A percentile compares a stretch with the other conserved stretches of the same genome.
Evolutionary conservation across 768 basidiomycete species (phyloP).

Genomic region (Chiua virens): DNA sequence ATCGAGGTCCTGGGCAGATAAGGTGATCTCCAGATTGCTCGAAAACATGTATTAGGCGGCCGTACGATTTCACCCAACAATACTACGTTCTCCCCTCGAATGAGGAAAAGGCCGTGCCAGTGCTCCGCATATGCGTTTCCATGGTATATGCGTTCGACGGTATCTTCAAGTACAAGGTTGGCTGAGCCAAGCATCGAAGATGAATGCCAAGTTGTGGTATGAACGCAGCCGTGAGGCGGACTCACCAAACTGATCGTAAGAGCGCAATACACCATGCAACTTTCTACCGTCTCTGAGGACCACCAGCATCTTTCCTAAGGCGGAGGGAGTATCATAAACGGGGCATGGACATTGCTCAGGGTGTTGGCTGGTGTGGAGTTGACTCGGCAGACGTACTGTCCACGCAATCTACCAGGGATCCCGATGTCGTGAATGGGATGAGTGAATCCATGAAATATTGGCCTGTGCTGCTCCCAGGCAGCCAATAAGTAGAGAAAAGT

Average conservation of each 20-base stretch:
- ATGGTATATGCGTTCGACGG: constrained; percentile 93
- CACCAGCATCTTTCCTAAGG: constrained; percentile 95
- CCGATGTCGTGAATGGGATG: constrained; percentile 98
- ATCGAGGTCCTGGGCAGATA: constrained; percentile 74
- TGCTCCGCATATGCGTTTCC: constrained; percentile 85
- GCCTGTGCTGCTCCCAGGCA: constrained; percentile 36
- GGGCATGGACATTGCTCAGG: constrained; percentile 43
- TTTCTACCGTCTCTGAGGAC: constrained; percentile 95
- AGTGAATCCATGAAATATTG: constrained; percentile 77
- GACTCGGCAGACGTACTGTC: constrained; percentile 91
- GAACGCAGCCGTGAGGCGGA: neutral
- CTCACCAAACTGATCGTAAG: constrained; percentile 98
- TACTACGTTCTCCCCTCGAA: constrained; percentile 98
- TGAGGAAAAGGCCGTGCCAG: constrained; percentile 87
- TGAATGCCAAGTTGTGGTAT: neutral
- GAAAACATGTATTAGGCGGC: constrained; percentile 18
- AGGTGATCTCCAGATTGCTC: constrained; percentile 2
- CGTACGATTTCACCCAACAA: constrained; percentile 94
- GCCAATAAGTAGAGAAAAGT: constrained; percentile 36
- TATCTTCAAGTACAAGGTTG: constrained; percentile 95
- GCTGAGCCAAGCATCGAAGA: constrained; percentile 47
- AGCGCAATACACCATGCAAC: constrained; percentile 91
- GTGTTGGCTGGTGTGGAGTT: constrained; percentile 46
- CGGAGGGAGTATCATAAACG: constrained; percentile 21
- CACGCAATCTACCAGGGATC: constrained; percentile 98